These are phyloP conservation scores for Sphaceloma murrayae DNA, from an alignment of 2,329 filamentous ascomycete species.

Conservation along the genomic window DNA sequence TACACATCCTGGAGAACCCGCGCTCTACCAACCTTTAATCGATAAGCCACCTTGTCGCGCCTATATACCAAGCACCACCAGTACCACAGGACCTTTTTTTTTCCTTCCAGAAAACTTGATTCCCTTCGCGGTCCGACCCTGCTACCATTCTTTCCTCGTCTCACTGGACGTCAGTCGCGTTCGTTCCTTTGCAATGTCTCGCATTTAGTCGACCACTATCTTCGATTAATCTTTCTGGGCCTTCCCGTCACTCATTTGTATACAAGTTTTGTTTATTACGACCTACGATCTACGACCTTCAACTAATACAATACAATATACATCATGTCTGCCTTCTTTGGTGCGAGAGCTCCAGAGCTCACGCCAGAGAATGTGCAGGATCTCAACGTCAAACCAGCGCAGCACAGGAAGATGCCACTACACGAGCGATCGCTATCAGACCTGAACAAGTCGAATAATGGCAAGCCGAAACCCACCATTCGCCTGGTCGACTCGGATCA, in stretches of 20 bases:
- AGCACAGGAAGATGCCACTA: conserved; percentile 22
- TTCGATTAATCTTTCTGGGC: conserved; percentile 7
- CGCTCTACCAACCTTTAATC: conserved; percentile 9
- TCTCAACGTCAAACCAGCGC: conserved; percentile 17
- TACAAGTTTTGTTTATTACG: conserved; percentile 9
- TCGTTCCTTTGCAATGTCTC: conserved; percentile 16
- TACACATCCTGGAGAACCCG: conserved; percentile 10
- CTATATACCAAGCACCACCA: conserved; percentile 2
- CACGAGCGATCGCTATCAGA: conserved; percentile 24
- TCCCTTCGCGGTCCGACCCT: conserved; percentile 10
- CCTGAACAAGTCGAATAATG: conserved; percentile 18
- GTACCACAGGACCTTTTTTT: conserved; percentile 1
- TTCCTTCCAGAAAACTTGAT: conserved; percentile 9
- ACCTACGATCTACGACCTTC: conserved; percentile 14
- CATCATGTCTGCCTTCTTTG: conserved; percentile 19
- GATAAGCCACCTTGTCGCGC: conserved; percentile 14
- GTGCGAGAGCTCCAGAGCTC: conserved; percentile 18
- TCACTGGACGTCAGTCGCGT: conserved; percentile 13
- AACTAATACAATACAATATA: conserved; percentile 3
- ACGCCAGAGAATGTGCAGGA: conserved; percentile 15
- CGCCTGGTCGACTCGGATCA: conserved; percentile 25
- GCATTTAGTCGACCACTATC: conserved; percentile 17
- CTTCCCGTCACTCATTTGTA: conserved; percentile 18
- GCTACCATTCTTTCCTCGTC: conserved; percentile 15
- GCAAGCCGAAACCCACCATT: conserved; percentile 26